Base-by-base conservation (phyloP, 2,329 filamentous ascomycete genomes). In the Fusarium burgessii region DNA sequence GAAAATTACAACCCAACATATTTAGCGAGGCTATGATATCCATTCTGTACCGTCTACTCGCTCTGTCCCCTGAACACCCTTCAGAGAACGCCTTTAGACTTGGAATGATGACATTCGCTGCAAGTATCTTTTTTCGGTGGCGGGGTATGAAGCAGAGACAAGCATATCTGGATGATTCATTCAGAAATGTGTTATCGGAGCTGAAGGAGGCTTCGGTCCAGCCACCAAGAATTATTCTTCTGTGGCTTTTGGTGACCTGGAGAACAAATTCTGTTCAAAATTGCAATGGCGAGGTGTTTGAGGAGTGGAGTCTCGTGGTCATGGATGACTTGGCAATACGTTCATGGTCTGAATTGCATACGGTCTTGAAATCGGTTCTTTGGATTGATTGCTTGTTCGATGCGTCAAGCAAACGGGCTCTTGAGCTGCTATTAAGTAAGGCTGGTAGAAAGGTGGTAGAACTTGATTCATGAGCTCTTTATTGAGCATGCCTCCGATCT, bases 11-110 rank as follows among this genome's bases (percentile, higher is more conserved):
- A 2, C 67, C 68, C 4, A 73, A 69, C 3, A 65, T 65, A 1
- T 72, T 76, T 2, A 76, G 70, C 33, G 70, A 76, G 38, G 69
- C 51, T 23, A 72, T 66, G 73, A 51, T 70, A 18, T 75, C 60
- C 0, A 29, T 59, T 11, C 29, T 71, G 3, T 73, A 73, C 41
- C 41, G 72, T n/a, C 36, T 74, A 3, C 46, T 74, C n/a, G 54
- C 69, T 5, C 12, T 73, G 1, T 54, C 61, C 11, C 25, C 56
- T 2, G 41, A 55, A 7, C 59, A 42, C 5, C 45, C 62, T 4
- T 2, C 62, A 13, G 46, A 62, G 8, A 62, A 73, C 8, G 40
- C 56, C 10, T 14, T 74, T 3, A 47, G 72, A 6, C 15, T 74
- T 7, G 73, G 58, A 2, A 66, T 75, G 62, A 58, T 64, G 36